A percentile compares a stretch with the other conserved stretches of the same genome.
These are phyloP conservation scores for Cryptococcus jaspeensis DNA, from an alignment of 1,284 basidiomycete genomes.

Conservation along the genomic window DNA sequence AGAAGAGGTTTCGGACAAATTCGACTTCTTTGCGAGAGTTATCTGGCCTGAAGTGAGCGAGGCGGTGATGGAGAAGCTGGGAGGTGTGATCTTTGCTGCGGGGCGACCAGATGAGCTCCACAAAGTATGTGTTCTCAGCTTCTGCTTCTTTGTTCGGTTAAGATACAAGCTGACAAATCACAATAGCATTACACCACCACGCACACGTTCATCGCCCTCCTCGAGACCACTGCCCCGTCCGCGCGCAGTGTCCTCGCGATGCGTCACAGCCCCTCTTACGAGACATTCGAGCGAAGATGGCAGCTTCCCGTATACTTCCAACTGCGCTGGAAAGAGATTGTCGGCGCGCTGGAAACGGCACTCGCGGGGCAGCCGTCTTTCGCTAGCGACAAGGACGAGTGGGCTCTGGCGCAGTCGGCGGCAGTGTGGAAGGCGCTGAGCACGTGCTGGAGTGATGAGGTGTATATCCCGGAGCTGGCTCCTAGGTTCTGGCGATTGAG, in stretches of 20 bases:
- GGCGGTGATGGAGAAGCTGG: conserved; percentile 79
- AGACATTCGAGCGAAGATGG: conserved; percentile 79
- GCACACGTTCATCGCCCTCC: conserved; percentile 75
- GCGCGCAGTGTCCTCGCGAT: conserved; percentile 66
- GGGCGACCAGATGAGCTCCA: conserved; percentile 88
- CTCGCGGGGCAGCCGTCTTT: conserved; percentile 42
- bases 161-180: background rate
- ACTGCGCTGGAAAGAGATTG: conserved; percentile 93
- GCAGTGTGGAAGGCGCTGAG: conserved; percentile 70
- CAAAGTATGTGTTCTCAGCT: conserved; percentile 61
- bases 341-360: conserved; percentile 68
- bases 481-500: conserved; percentile 84
- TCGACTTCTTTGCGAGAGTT: conserved; percentile 80
- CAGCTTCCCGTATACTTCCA: conserved; percentile 97
- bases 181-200: conserved; percentile 76
- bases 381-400: conserved; percentile 15
- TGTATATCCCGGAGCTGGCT: conserved; percentile 76
- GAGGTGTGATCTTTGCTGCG: conserved; percentile 77
- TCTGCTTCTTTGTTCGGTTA: background rate
- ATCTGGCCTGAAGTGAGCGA: conserved; percentile 81
- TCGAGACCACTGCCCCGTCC: conserved; percentile 81
- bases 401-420: conserved; percentile 60
- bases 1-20: conserved; percentile 60
- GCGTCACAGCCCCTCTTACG: conserved; percentile 68
- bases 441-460: conserved; percentile 77